phyloP scores from a whole-genome alignment of 805 yeast species.

The Starmerella tilneyi region DNA sequence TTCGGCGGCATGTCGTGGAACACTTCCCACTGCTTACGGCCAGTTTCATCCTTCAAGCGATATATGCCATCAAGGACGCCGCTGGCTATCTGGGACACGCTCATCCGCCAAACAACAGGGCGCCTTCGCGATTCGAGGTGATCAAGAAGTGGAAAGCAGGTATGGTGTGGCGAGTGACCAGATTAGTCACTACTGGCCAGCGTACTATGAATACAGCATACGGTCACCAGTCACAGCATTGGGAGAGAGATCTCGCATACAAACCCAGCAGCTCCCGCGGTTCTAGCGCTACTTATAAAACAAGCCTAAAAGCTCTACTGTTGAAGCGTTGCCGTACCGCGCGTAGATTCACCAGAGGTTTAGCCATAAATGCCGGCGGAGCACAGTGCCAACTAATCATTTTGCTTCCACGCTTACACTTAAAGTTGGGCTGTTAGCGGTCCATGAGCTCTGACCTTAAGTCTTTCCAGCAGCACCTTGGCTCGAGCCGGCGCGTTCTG shows the following conservation, averaged over 20 bases:
- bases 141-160: neutral
- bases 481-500: conserved; percentile 30
- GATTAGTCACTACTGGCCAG: neutral
- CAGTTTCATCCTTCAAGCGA: conserved; percentile 30
- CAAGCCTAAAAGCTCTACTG: too few relatives aligned
- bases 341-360: too few relatives aligned
- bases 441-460: neutral
- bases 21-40: conserved; percentile 41
- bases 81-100: conserved; percentile 7
- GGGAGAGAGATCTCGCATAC: too few relatives aligned
- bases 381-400: too few relatives aligned
- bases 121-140: neutral
- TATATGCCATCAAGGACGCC: conserved; percentile 28
- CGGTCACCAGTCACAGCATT: too few relatives aligned
- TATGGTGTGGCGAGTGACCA: neutral
- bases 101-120: conserved; percentile 8
- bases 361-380: too few relatives aligned
- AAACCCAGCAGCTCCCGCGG: too few relatives aligned
- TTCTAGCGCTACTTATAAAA: too few relatives aligned
- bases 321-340: too few relatives aligned
- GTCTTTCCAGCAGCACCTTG: conserved; percentile 31
- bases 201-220: too few relatives aligned
- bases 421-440: too few relatives aligned
- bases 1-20: conserved; percentile 67
- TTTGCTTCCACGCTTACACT: neutral